phyloP scores from a whole-genome alignment of 2,329 filamentous ascomycete species.

The Lachnellula arida region DNA sequence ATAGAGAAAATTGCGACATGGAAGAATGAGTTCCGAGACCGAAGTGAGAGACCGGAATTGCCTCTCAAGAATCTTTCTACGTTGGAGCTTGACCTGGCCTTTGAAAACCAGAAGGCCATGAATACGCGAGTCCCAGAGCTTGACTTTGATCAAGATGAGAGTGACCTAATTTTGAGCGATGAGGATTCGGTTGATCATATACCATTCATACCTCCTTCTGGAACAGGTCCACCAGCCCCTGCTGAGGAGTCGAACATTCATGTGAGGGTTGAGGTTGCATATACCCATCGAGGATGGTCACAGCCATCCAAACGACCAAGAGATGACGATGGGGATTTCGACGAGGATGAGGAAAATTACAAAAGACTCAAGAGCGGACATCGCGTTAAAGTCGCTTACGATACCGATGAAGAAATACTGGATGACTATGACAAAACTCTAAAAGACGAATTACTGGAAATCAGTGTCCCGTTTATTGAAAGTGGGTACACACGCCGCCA shows the following conservation, averaged over 20 bases:
- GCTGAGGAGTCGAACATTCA: too few species aligned
- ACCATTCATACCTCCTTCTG: too few species aligned
- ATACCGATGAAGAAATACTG: background rate
- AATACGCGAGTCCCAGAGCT: too few species aligned
- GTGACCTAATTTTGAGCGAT: too few species aligned
- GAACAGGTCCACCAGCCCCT: too few species aligned
- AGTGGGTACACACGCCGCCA: background rate
- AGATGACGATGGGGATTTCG: background rate
- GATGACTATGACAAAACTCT: background rate
- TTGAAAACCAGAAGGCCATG: too few species aligned
- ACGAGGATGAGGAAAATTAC: background rate
- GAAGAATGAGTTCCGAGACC: background rate
- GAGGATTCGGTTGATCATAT: too few species aligned
- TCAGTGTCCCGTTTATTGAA: background rate
- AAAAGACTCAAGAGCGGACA: background rate
- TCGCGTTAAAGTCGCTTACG: background rate
- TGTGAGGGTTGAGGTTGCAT: background rate
- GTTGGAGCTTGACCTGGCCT: too few species aligned
- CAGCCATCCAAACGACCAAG: background rate
- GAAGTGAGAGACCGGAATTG: too few species aligned
- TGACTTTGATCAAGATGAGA: too few species aligned
- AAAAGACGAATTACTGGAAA: background rate
- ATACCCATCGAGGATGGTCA: background rate
- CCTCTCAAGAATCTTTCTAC: too few species aligned
- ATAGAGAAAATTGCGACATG: background rate